Evolutionary conservation across 306 rosid genomes (phyloP), one percentile per base, ranked within the genome.

Genomic region (Ziziphus jujuba): DNA sequence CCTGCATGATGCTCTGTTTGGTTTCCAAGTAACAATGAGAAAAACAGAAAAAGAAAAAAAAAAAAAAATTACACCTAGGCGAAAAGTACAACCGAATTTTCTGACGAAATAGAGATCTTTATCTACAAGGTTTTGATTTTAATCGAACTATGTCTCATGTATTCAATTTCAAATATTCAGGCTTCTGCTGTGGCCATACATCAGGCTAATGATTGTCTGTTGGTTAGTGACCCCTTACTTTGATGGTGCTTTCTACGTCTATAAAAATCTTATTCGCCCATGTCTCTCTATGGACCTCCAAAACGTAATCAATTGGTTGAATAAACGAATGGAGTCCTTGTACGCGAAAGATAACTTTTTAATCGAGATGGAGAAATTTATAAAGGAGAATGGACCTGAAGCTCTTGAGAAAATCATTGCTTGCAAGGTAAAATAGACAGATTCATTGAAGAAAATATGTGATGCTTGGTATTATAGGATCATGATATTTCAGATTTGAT

Each of bases 191-290:
- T 87, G 93, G 90, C 75, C 40, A 56, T 74, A 80, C 78, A 40
- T 82, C 21, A 87, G 82, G 84, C 75, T 87, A 33, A 33, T 73
- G 72, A 78, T 84, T 44, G 67, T 84, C 55, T 49, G 59, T 56
- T 82, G 33, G 56, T 78, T 87, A 49, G 75, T 74, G 49, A 38
- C 71, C 10, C 90, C 93, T 1, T 80, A 78, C 70, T 87, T 84
- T 43, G 69, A 82, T 54, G 85, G 87, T 62, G 76, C 90, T 45
- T 69, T 67, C 19, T 49, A 64, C 76, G 83, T 75, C 64, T 87
- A 87, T 52, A 67, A 55, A 53, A 65, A 45, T 24, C 36, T 82
- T 60, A 13, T 82, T 61, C 67, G 35, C 21, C 49, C 75, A 23
- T 63, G 47, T 55, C 16, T 80, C 65, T 52, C 71, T 15, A 10